phyloP scores from a whole-genome alignment of 1,139 yeast genomes.

The Sugiyamaella sp. region DNA sequence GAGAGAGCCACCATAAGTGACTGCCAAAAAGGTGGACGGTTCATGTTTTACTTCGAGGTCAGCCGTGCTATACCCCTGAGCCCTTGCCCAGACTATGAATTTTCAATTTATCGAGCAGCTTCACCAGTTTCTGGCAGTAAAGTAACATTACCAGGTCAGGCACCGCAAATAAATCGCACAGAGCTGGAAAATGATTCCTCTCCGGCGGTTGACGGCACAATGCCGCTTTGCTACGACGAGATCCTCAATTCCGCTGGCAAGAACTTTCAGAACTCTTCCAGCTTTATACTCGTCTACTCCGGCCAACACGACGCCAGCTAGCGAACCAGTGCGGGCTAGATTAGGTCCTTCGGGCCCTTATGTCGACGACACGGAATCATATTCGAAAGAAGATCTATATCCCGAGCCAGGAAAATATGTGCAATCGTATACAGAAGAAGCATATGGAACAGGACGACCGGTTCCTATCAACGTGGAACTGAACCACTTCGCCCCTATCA shows the following conservation, averaged over 20 bases:
- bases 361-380: constrained; percentile 31
- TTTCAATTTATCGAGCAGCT: background rate
- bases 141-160: too few relatives aligned
- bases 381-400: constrained; percentile 30
- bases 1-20: too few relatives aligned
- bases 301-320: background rate
- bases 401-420: constrained; percentile 34
- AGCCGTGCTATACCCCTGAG: background rate
- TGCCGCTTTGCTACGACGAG: background rate
- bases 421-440: constrained; percentile 33
- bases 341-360: constrained; percentile 16
- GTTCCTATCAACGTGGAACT: constrained; percentile 83
- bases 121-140: too few relatives aligned
- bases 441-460: constrained; percentile 49
- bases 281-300: background rate
- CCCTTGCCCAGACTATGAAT: background rate
- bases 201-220: background rate
- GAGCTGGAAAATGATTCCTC: constrained; percentile 3
- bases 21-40: too few relatives aligned
- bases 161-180: background rate
- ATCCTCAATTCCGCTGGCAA: background rate
- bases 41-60: too few relatives aligned
- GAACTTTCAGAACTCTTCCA: background rate
- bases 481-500: constrained; percentile 79
- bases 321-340: constrained; percentile 17